phyloP scores from a whole-genome alignment of 148 eudicot genomes.

The Vaccinium vitisidaea region DNA sequence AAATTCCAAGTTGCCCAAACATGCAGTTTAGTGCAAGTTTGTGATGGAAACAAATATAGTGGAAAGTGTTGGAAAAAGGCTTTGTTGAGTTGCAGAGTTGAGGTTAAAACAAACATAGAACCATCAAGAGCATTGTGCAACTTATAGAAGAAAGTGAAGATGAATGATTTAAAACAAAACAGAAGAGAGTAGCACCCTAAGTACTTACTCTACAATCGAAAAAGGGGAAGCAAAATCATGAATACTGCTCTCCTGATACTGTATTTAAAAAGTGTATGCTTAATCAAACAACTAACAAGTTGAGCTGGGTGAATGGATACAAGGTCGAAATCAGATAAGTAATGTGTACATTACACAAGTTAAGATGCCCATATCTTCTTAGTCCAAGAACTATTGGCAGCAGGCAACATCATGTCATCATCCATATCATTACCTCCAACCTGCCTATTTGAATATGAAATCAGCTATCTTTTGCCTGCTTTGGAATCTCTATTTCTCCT shows the following conservation, averaged over 20 bases:
- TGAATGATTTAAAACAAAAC: neutral
- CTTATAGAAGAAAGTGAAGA: neutral
- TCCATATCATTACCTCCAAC: neutral
- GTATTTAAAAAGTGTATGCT: neutral
- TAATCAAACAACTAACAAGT: neutral
- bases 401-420: neutral
- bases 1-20: neutral
- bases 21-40: neutral
- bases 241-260: slow-evolving; percentile 1
- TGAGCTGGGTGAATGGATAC: neutral
- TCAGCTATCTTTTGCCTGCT: neutral
- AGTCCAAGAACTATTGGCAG: neutral
- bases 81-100: neutral
- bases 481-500: neutral
- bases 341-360: neutral
- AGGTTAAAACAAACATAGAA: neutral
- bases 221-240: neutral
- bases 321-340: neutral
- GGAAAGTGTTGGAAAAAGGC: neutral
- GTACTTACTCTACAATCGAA: neutral
- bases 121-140: neutral
- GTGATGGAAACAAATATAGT: neutral
- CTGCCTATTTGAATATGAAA: neutral
- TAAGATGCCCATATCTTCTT: neutral
- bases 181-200: too few relatives aligned